phyloP scores from a whole-genome alignment of 2,329 filamentous ascomycete genomes.

The Ustulina deusta region DNA sequence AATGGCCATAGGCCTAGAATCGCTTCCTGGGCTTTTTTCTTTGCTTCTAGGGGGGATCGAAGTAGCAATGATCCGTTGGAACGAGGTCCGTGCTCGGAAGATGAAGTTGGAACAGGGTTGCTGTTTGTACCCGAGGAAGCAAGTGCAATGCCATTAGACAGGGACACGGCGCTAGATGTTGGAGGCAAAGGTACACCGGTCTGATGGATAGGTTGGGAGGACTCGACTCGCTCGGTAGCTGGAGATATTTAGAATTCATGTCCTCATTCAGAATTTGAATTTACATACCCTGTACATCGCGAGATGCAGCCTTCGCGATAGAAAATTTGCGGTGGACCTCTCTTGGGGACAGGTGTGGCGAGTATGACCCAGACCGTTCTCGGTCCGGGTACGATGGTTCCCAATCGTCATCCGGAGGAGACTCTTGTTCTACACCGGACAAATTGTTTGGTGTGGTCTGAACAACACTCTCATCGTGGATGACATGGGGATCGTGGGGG shows the following conservation, averaged over 20 bases:
- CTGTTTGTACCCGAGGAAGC: neutral
- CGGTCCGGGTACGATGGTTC: constrained; percentile 51
- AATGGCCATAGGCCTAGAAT: constrained; percentile 73
- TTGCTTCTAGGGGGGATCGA: constrained; percentile 55
- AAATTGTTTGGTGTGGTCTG: constrained; percentile 43
- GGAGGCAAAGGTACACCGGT: constrained; percentile 5
- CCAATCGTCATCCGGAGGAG: constrained; percentile 45
- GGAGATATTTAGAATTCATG: constrained; percentile 17
- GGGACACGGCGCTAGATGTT: neutral
- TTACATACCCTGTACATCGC: constrained; percentile 44
- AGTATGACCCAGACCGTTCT: constrained; percentile 65
- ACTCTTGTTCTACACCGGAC: constrained; percentile 44
- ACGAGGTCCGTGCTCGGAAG: constrained; percentile 5
- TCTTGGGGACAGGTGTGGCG: constrained; percentile 63
- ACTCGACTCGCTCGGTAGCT: constrained; percentile 21
- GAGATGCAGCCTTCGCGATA: constrained; percentile 40
- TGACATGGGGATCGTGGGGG: constrained; percentile 45
- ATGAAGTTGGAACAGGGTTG: constrained; percentile 3
- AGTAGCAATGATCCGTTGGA: constrained; percentile 35
- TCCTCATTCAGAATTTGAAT: neutral
- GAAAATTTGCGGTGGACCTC: constrained; percentile 55
- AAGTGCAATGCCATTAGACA: neutral
- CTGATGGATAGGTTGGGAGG: constrained; percentile 15
- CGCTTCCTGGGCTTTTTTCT: constrained; percentile 73
- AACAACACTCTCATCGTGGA: constrained; percentile 40